phyloP scores from a whole-genome alignment of 164 flowering plant species.

The Stephania cephalantha region DNA sequence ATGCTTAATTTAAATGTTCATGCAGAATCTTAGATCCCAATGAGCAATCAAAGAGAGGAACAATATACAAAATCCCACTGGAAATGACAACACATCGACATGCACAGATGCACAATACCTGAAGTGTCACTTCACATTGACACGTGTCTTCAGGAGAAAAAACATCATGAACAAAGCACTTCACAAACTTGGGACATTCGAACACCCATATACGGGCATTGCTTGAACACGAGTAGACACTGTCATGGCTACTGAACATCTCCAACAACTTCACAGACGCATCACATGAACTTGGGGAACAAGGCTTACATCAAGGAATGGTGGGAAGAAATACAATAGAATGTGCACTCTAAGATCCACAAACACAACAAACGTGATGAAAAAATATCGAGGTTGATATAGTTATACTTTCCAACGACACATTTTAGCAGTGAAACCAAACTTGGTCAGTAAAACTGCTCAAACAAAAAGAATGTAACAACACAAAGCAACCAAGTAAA shows the following conservation, averaged over 20 bases:
- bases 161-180: conserved; percentile 31
- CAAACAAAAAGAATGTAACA: conserved; percentile 1
- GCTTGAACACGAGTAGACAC: conserved; percentile 22
- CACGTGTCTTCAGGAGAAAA: conserved; percentile 26
- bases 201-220: conserved; percentile 24
- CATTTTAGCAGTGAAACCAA: conserved; percentile 2
- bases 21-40: neutral
- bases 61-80: conserved; percentile 1
- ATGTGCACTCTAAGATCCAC: conserved; percentile 13
- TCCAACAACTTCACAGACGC: conserved; percentile 23
- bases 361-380: conserved; percentile 12
- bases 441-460: conserved; percentile 1
- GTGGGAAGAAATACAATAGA: conserved; percentile 11
- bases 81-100: conserved; percentile 17
- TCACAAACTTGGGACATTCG: conserved; percentile 27
- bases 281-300: conserved; percentile 16
- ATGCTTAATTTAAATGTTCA: conserved; percentile 6
- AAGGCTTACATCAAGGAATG: conserved; percentile 9
- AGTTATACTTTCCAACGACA: conserved; percentile 6
- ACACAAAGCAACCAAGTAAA: conserved; percentile 3
- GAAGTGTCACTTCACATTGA: conserved; percentile 21
- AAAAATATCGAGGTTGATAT: conserved; percentile 5
- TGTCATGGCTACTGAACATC: conserved; percentile 22
- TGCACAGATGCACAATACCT: conserved; percentile 24
- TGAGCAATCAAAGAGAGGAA: conserved; percentile 1